Conservation (phyloP, 2,329 filamentous ascomycete genomes). For the Penicillium sp. region DNA sequence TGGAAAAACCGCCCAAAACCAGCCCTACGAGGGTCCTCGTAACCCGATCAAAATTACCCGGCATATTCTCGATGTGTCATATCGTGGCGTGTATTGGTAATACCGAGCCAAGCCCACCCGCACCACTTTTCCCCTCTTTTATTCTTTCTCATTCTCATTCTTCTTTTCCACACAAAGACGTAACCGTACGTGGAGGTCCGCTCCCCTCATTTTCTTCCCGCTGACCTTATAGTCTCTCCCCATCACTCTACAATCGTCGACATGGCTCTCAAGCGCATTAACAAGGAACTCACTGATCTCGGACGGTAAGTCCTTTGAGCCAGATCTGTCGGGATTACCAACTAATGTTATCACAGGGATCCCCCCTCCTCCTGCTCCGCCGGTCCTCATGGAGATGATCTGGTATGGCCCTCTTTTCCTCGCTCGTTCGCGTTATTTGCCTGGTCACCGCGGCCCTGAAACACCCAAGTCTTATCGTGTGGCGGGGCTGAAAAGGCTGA, state of each 20-base stretch:
- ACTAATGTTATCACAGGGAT: constrained; percentile 63
- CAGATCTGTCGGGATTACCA: not conserved
- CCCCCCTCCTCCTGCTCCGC: constrained; percentile 98
- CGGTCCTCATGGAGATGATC: constrained; percentile 92
- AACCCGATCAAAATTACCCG: not conserved
- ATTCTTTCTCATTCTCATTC: constrained; percentile 29
- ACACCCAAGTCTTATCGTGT: constrained; percentile 14
- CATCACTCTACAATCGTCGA: constrained; percentile 33
- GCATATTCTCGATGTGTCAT: constrained; percentile 18
- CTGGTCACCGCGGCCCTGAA: constrained; percentile 11
- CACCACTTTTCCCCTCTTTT: constrained; percentile 25
- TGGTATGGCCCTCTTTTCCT: constrained; percentile 65
- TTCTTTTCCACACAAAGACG: constrained; percentile 33
- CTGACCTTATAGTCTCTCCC: constrained; percentile 19
- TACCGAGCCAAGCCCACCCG: constrained; percentile 11
- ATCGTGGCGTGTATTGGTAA: constrained; percentile 25
- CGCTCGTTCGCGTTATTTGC: not conserved
- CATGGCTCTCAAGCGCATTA: constrained; percentile 56
- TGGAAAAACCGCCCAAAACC: not conserved
- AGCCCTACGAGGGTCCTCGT: constrained; percentile 1
- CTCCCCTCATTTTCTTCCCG: not conserved
- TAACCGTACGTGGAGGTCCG: constrained; percentile 23
- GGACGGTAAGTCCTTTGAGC: constrained; percentile 43
- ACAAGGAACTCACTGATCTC: constrained; percentile 56
- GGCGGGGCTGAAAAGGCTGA: constrained; percentile 22